A percentile compares a stretch with the other conserved stretches of the same genome.
Conservation (phyloP, 2,329 filamentous ascomycete genomes). For the Zasmidium citrigriseum region DNA sequence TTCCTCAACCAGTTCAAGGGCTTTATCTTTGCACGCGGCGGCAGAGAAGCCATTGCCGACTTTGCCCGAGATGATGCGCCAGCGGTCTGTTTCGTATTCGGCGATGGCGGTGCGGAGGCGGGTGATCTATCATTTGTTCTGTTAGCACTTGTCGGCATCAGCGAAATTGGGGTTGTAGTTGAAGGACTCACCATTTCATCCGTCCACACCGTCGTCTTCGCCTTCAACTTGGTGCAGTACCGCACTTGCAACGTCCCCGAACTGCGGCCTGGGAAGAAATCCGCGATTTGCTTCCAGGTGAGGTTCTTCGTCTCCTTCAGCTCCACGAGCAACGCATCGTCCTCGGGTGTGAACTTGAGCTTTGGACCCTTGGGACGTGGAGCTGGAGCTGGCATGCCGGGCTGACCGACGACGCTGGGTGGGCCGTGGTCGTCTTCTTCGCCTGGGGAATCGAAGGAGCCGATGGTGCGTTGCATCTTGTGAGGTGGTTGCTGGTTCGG, state of each 20-base stretch:
- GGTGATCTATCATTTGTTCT: conserved; percentile 59
- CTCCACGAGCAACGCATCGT: conserved; percentile 83
- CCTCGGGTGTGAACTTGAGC: conserved; percentile 89
- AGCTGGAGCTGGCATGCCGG: conserved; percentile 83
- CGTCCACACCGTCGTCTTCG: conserved; percentile 90
- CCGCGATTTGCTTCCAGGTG: conserved; percentile 96
- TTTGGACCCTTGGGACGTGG: conserved; percentile 82
- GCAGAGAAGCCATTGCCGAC: conserved; percentile 89
- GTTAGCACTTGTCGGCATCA: conserved; percentile 29
- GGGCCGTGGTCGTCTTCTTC: conserved; percentile 57
- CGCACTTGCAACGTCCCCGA: conserved; percentile 90
- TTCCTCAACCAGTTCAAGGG: conserved; percentile 56
- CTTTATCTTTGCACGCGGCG: conserved; percentile 80
- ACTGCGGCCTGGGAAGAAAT: conserved; percentile 89
- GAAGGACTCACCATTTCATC: conserved; percentile 72
- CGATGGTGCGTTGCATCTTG: conserved; percentile 64
- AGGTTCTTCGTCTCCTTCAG: conserved; percentile 92
- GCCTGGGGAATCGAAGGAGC: conserved; percentile 42
- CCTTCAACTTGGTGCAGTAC: conserved; percentile 93
- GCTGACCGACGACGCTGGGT: conserved; percentile 82
- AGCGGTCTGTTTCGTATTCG: conserved; percentile 89
- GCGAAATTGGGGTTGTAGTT: background rate
- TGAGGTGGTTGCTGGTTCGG: conserved; percentile 71
- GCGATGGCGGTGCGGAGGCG: conserved; percentile 75
- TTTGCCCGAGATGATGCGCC: conserved; percentile 88